Conservation (phyloP, 495 filamentous ascomycete genomes). For the Talaromyces liani region DNA sequence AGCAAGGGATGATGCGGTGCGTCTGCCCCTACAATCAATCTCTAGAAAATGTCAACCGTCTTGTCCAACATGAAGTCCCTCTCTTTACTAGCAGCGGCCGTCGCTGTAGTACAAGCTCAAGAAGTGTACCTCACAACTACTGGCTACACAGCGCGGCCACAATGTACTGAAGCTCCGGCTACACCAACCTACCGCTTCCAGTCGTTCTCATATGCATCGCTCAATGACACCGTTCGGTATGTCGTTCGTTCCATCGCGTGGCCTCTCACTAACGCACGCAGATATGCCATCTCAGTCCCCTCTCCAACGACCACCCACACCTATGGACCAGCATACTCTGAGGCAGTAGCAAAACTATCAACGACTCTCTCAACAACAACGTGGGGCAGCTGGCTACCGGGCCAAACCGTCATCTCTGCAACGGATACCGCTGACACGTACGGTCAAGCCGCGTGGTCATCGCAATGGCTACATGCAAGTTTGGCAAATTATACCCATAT, state of each 20-base stretch:
- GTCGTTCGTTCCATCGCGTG: neutral
- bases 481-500: conserved; percentile 22
- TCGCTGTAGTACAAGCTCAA: conserved; percentile 14
- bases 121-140: conserved; percentile 19
- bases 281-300: conserved; percentile 18
- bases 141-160: conserved; percentile 16
- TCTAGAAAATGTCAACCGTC: neutral
- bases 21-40: too few relatives aligned
- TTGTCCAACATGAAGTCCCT: neutral
- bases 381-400: conserved; percentile 27
- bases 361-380: conserved; percentile 15
- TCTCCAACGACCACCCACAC: conserved; percentile 17
- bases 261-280: neutral
- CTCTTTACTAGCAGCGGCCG: conserved; percentile 4
- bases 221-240: conserved; percentile 20
- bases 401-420: conserved; percentile 17
- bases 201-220: conserved; percentile 15
- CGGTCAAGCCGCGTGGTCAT: conserved; percentile 29
- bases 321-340: conserved; percentile 16
- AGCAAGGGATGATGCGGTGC: neutral
- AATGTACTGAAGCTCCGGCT: conserved; percentile 14
- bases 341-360: conserved; percentile 14
- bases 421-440: conserved; percentile 23
- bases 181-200: conserved; percentile 18
- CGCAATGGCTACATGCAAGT: conserved; percentile 22